Base-by-base conservation (phyloP, 2,329 filamentous ascomycete genomes). In the Gaeumannomyces tritici region DNA sequence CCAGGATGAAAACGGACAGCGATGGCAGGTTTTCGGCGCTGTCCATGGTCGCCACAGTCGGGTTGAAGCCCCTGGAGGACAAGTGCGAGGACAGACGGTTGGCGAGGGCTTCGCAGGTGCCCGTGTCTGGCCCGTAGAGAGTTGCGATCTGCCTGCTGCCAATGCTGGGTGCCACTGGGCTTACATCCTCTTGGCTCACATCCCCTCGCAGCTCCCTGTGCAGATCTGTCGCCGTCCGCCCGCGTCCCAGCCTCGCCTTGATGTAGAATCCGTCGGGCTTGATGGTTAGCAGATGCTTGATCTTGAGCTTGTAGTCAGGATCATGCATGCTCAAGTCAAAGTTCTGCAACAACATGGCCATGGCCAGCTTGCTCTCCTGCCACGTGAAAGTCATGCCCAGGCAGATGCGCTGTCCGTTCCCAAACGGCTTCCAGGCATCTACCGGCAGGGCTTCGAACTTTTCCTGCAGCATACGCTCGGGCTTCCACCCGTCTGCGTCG, bases 371-470 rank as follows among this genome's bases (percentile, higher is more conserved):
- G 2, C 82, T 79, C 73, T 93, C 89, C 69, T 93, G 89, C 86
- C 86, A 89, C 1, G 89, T 88, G 70, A 92, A 92, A 0, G 84
- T 80, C 1, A 88, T 77, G 4, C 89, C 89, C 64, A 92, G 91
- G 67, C 76, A 93, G 1, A 78, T 86, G 61, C 89, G 77, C 65
- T 82, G 78, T 1, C 72, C 72, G 60, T 71, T 73, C 31, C 72
- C 90, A 67, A 92, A 93, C 4, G 89, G 88, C 73, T 89, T 89
- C 86, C 84, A 89, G 35, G 80, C 80, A 62, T 83, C 84, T 15
- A 80, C 79, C 63, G 84, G 81, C 26, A 86, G 71, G 3, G 78
- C 79, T 21, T 84, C 78, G 68, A 91, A 91, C 28, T 82, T 79
- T 18, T 86, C 87, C 54, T 89, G 86, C 0, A 87, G 73, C 87